Base-by-base conservation (phyloP, 139 green algal species). In the Micractinium sp. region DNA sequence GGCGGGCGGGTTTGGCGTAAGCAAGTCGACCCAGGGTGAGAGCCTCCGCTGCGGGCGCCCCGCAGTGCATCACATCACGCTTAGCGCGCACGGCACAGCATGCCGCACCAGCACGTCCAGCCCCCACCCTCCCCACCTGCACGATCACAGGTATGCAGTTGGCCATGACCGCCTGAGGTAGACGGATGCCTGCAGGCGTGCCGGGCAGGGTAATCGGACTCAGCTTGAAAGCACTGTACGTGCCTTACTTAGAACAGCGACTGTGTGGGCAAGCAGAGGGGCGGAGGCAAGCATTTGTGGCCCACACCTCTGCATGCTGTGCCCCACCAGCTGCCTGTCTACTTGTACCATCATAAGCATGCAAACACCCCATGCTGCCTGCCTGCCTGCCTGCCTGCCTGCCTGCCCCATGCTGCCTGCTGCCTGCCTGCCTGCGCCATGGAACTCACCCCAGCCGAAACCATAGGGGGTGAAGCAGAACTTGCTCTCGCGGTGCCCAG, bases 381-480 rank as follows among this genome's bases (percentile, higher is more conserved):
- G 7, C 47, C 47, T 9, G 9, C 47, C 7, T 9, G 47, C n/a
- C 63, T 25, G 63, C 63, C 12, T 23, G 60, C 16, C 16, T 67
- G 14, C 16, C 16, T 16, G 60, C 63, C 9, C 63, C 5, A 16
- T 56, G 47, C 47, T 56, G 47, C 7, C 47, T 16, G 7, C 47
- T 9, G 9, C 47, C 7, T 9, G 47, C 22, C 63, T 3, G 47
- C 47, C 47, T 56, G 47, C 47, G 47, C 47, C 47, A 56, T 56
- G 47, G 47, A 56, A 23, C 73, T 18, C 74, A 80, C 74, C 74
- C 16, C 16, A 80, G 33, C 74, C 74, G 18, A 18, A 80, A n/a
- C 74, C 74, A 35, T 80, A 80, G 33, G 74, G 74, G 33, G n/a
- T 18, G 33, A 80, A 47, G 74, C 74, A 80, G 74, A 80, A 80